Conservation (phyloP, 176 grass and related monocot species). For the Musa itinerans region DNA sequence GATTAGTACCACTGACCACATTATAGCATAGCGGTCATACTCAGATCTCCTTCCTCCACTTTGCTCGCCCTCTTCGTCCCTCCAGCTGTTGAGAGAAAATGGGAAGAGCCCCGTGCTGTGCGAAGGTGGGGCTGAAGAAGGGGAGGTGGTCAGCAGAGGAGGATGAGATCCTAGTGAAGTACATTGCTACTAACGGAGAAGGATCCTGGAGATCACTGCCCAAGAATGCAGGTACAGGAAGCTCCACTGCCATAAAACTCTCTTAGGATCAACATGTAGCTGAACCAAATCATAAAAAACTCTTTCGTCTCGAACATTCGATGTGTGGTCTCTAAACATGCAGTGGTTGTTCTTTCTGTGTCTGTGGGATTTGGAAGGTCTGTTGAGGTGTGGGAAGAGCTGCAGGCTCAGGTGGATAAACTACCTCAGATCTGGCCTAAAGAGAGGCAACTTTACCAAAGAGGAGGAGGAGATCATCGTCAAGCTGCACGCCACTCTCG, state of each 20-base stretch:
- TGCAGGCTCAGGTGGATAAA: conserved; percentile 4
- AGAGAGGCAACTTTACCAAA: conserved; percentile 3
- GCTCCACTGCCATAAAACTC: neutral
- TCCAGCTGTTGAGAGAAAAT: neutral
- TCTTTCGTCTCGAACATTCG: neutral
- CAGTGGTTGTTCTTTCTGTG: neutral
- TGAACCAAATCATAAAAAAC: neutral
- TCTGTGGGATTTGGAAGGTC: neutral
- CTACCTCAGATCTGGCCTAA: neutral
- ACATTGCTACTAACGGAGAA: conserved; percentile 12
- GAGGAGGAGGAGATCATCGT: neutral
- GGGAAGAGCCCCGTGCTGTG: conserved; percentile 24
- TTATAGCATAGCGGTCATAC: no score
- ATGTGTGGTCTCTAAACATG: neutral
- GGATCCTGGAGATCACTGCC: conserved; percentile 21
- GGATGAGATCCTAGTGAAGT: neutral
- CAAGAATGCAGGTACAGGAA: conserved; percentile 13
- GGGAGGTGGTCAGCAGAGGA: conserved; percentile 11
- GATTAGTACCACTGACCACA: no score
- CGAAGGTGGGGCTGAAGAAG: conserved; percentile 16
- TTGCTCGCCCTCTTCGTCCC: neutral
- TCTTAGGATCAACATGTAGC: neutral
- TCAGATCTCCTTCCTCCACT: neutral
- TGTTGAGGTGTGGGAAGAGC: conserved; percentile 3
- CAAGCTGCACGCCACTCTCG: neutral